Evolutionary conservation across 305 asterid genomes (phyloP), one percentile per base, ranked within the genome.

Genomic region (Stenogyne calaminthoides): DNA sequence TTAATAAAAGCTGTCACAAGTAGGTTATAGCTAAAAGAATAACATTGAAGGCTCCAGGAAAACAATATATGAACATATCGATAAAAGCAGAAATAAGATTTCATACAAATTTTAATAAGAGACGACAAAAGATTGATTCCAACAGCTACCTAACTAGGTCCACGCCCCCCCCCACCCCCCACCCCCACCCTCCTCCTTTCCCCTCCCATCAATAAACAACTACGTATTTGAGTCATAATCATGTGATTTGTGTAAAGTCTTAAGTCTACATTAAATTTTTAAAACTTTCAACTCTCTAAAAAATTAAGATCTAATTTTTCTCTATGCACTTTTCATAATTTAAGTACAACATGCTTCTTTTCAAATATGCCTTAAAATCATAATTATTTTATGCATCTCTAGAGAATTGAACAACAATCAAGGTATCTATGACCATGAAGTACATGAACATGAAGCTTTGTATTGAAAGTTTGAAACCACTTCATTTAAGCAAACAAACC

Each of bases 1-100:
- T 59, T 65, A 65, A 62, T n/a, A 39, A 52, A 58, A 64, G 61
- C 40, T 9, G 39, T 40, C 52, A 40, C 22, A 15, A 69, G 44
- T 51, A 20, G 37, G 9, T 18, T 44, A 55, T 46, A 55, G n/a
- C 16, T 37, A 37, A n/a, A 44, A 44, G 11, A 64, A 65, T 29
- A 66, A 19, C 18, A 32, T 22, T 7, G 49, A 15, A 39, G 58
- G 25, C 66, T 10, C 60, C 39, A 67, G 40, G 36, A 64, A 32
- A 56, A 70, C 29, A 18, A 29, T 6, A 74, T 7, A 7, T 46
- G 6, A 57, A 27, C 7, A 20, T 47, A 46, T 7, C 29, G 62
- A 59, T n/a, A 19, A 36, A 56, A n/a, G 46, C 34, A 52, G 3
- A 37, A 44, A 73, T 16, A 52, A 8, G 68, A 66, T 12, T 60